phyloP scores from a whole-genome alignment of 2,329 filamentous ascomycete species.

The Penicillium sp. region DNA sequence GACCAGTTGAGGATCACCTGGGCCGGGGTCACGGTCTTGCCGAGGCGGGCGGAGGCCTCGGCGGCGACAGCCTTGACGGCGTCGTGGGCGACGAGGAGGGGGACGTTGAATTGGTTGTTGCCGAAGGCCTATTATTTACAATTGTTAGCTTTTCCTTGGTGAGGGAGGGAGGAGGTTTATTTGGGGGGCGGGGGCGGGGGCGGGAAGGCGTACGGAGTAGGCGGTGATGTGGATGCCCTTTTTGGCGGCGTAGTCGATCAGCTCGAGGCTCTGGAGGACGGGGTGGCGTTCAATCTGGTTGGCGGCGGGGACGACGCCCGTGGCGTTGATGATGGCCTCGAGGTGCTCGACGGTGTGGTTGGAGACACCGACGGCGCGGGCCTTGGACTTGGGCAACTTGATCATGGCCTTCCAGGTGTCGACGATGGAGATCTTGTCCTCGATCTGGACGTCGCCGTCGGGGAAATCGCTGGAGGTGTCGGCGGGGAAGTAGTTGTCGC shows the following conservation, averaged over 20 bases:
- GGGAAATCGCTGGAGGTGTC: conserved; percentile 41
- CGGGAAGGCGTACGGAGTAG: conserved; percentile 56
- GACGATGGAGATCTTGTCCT: conserved; percentile 47
- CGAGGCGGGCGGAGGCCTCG: conserved; percentile 49
- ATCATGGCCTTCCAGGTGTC: conserved; percentile 54
- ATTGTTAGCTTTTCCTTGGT: conserved; percentile 2
- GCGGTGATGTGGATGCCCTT: conserved; percentile 67
- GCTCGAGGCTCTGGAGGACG: conserved; percentile 65
- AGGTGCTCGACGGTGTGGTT: conserved; percentile 49
- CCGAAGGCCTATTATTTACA: conserved; percentile 53
- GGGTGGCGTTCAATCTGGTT: conserved; percentile 75
- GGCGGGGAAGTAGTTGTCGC: conserved; percentile 53
- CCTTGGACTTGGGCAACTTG: conserved; percentile 48
- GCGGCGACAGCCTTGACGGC: conserved; percentile 69
- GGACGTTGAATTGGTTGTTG: conserved; percentile 64
- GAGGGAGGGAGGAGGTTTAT: not conserved
- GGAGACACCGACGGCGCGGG: conserved; percentile 48
- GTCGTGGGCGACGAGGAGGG: conserved; percentile 67
- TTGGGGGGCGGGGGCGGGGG: too few species aligned
- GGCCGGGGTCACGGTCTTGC: conserved; percentile 39
- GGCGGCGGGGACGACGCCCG: conserved; percentile 63
- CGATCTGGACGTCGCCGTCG: conserved; percentile 50
- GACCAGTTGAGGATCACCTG: conserved; percentile 49
- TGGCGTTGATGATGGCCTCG: conserved; percentile 60
- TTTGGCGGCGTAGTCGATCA: conserved; percentile 61